Percentiles rank a stretch among this genome's conserved stretches.
These are phyloP conservation scores for Neurospora sp. DNA, from an alignment of 2,329 filamentous ascomycete genomes.

Conservation along the genomic window DNA sequence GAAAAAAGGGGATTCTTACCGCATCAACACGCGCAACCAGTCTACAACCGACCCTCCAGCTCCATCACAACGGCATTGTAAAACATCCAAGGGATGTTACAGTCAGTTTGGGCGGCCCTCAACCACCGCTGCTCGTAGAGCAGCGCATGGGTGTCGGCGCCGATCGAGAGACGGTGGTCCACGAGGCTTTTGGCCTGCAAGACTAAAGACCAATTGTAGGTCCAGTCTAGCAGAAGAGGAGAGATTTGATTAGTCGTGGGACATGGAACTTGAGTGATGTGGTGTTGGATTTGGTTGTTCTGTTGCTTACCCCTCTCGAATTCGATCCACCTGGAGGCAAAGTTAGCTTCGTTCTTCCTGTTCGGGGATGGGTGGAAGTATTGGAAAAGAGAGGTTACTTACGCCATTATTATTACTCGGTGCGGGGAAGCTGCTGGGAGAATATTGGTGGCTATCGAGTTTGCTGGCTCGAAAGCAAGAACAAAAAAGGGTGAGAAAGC, in stretches of 20 bases:
- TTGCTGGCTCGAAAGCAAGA: not conserved
- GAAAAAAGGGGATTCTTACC: not conserved
- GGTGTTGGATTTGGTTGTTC: not conserved
- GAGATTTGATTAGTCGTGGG: not conserved
- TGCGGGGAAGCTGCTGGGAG: not conserved
- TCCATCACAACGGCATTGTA: not conserved
- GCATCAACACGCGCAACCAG: not conserved
- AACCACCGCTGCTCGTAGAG: not conserved
- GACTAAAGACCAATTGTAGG: not conserved
- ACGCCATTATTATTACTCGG: not conserved
- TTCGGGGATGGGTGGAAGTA: not conserved
- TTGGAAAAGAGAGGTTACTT: not conserved
- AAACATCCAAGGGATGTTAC: not conserved
- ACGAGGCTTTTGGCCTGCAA: not conserved
- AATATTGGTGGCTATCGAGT: not conserved
- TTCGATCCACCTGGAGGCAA: not conserved
- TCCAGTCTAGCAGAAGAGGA: not conserved
- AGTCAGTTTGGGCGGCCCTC: not conserved
- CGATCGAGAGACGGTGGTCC: not conserved
- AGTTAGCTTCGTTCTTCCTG: not conserved
- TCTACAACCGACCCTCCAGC: not conserved
- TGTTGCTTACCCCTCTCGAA: not conserved
- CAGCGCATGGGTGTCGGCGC: not conserved
- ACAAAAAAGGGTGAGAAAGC: not conserved
- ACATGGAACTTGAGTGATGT: not conserved